Evolutionary conservation across 768 basidiomycete genomes (phyloP).

Genomic region (Serendipita sp.): DNA sequence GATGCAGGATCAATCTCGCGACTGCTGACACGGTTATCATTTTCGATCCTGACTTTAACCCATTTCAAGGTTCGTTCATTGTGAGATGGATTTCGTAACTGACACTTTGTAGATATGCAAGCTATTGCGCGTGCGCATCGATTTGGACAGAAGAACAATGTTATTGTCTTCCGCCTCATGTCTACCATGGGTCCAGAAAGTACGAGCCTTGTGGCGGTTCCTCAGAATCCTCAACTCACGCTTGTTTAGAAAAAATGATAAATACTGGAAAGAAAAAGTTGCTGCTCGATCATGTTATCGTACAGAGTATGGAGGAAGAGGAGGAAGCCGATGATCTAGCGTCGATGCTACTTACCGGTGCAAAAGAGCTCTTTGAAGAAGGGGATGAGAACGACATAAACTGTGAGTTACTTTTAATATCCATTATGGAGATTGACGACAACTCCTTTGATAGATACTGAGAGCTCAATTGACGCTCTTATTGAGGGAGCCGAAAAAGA

Average conservation of each 20-base stretch:
- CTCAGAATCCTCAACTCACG: neutral
- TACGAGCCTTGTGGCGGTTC: slow-evolving; percentile 15
- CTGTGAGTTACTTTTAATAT: slow-evolving; percentile 30
- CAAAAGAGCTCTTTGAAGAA: slow-evolving; percentile 66
- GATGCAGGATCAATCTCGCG: slow-evolving; percentile 56
- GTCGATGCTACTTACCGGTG: slow-evolving; percentile 79
- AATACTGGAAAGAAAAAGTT: slow-evolving; percentile 92
- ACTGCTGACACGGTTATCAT: slow-evolving; percentile 89
- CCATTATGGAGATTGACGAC: neutral
- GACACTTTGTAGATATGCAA: slow-evolving; percentile 24
- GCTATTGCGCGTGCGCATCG: slow-evolving; percentile 91
- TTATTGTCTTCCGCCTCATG: slow-evolving; percentile 92
- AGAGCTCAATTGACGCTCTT: slow-evolving; percentile 68
- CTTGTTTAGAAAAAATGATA: slow-evolving; percentile 62
- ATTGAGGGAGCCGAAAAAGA: slow-evolving; percentile 75
- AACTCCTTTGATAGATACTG: slow-evolving; percentile 32
- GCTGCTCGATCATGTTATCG: slow-evolving; percentile 85
- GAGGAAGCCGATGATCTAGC: slow-evolving; percentile 69
- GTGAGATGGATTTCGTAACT: neutral
- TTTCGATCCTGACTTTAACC: slow-evolving; percentile 95
- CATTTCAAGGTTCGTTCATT: slow-evolving; percentile 57
- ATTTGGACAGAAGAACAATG: slow-evolving; percentile 88
- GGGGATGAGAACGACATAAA: slow-evolving; percentile 47
- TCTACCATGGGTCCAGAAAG: slow-evolving; percentile 88
- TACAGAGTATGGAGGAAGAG: slow-evolving; percentile 85